Evolutionary conservation across 1,284 basidiomycete species (phyloP).

Genomic region (Schizophyllum amplum): DNA sequence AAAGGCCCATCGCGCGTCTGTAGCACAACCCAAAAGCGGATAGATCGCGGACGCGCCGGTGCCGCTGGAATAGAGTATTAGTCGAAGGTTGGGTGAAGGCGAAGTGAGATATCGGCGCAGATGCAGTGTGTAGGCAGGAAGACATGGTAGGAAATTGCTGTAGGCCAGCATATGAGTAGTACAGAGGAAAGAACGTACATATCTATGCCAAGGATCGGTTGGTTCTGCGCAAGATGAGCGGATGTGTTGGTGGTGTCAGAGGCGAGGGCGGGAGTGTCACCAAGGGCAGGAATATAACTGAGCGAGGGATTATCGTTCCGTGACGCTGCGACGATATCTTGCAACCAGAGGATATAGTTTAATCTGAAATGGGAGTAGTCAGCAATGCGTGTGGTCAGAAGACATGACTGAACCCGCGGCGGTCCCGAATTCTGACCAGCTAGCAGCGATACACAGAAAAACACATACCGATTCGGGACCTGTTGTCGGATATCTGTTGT

Average conservation of each 20-base stretch:
- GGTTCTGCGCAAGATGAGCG: not conserved
- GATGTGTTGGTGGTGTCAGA: constrained; percentile 2
- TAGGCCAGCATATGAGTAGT: constrained; percentile 3
- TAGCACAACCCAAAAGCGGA: constrained; percentile 63
- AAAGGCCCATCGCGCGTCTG: constrained; percentile 50
- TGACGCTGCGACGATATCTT: constrained; percentile 42
- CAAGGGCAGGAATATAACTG: no score
- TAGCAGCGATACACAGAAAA: no score
- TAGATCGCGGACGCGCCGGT: constrained; percentile 91
- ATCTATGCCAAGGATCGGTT: constrained; percentile 37
- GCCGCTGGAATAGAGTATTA: constrained; percentile 55
- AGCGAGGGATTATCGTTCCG: not conserved
- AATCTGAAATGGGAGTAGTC: no score
- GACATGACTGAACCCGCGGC: no score
- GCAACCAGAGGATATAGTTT: constrained; percentile 66
- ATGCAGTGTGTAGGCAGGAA: constrained; percentile 1
- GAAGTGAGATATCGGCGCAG: no score
- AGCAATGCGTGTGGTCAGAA: no score
- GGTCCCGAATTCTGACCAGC: no score
- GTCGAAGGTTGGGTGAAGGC: no score
- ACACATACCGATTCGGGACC: no score
- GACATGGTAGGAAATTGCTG: not conserved
- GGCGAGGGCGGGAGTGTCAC: no score
- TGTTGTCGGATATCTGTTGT: no score
- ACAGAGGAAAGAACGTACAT: constrained; percentile 30